Percentiles rank a stretch among this genome's conserved stretches.
Conservation (phyloP, 2,329 filamentous ascomycete genomes). For the Westerdykella aurantiaca region DNA sequence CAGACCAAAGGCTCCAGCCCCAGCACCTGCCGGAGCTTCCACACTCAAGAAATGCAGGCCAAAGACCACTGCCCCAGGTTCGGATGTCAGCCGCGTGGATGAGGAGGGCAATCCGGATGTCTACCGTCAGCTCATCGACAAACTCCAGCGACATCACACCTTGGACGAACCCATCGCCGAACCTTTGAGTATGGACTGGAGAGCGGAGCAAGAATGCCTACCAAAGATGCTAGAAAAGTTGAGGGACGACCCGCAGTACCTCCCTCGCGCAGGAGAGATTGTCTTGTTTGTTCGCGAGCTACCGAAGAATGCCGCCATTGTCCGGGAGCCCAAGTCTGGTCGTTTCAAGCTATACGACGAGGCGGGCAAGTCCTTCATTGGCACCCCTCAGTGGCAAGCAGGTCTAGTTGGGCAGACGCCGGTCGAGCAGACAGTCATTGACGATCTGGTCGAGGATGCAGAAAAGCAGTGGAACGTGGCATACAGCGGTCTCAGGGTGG, state of each 20-base stretch:
- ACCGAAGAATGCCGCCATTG: conserved; percentile 19
- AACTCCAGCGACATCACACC: conserved; percentile 38
- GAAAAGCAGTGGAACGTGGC: conserved; percentile 41
- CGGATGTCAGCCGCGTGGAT: conserved; percentile 35
- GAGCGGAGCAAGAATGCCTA: conserved; percentile 44
- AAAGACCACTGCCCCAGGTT: conserved; percentile 14
- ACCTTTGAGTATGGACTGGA: conserved; percentile 52
- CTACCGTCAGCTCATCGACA: conserved; percentile 46
- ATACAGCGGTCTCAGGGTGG: conserved; percentile 52
- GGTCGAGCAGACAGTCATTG: conserved; percentile 36
- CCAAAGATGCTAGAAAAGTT: conserved; percentile 40
- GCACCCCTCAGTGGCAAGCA: conserved; percentile 50
- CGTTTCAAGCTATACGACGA: conserved; percentile 23
- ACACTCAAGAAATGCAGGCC: conserved; percentile 9
- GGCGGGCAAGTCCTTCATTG: conserved; percentile 24
- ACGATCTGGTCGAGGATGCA: conserved; percentile 43
- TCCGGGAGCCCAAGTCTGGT: conserved; percentile 18
- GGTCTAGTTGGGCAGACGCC: conserved; percentile 52
- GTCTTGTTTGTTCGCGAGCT: conserved; percentile 48
- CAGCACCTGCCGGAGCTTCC: conserved; percentile 1
- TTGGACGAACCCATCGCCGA: conserved; percentile 47
- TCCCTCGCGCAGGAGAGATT: conserved; percentile 52
- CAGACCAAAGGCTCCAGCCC: background rate
- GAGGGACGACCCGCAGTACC: conserved; percentile 44
- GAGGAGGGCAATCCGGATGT: conserved; percentile 52